A percentile compares a stretch with the other conserved stretches of the same genome.
phyloP scores from a whole-genome alignment of 352 stramenopile species.

The Phytophthora constricta region DNA sequence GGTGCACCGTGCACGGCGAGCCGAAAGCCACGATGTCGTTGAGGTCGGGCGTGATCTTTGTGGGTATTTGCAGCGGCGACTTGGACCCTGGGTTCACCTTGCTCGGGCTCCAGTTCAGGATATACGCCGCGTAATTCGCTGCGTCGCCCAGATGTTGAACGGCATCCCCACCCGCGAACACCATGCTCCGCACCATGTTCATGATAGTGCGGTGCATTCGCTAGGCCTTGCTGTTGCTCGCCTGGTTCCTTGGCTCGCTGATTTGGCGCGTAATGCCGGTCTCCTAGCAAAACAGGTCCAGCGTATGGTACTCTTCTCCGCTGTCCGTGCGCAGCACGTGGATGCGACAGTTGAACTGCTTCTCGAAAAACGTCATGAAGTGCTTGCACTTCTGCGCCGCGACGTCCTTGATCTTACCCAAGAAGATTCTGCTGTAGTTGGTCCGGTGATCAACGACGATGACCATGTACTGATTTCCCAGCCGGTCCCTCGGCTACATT shows the following conservation, averaged over 20 bases:
- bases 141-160: slow-evolving; percentile 37
- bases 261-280: slow-evolving; percentile 25
- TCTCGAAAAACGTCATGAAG: slow-evolving; percentile 15
- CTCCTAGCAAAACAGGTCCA: slow-evolving; percentile 30
- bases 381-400: slow-evolving; percentile 12
- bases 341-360: slow-evolving; percentile 9
- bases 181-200: slow-evolving; percentile 40
- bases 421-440: slow-evolving; percentile 24
- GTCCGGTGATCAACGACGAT: slow-evolving; percentile 20
- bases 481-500: slow-evolving; percentile 1
- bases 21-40: slow-evolving; percentile 22
- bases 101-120: slow-evolving; percentile 34
- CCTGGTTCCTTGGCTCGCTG: slow-evolving; percentile 21
- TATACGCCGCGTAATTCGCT: slow-evolving; percentile 28
- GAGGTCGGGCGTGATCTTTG: not conserved
- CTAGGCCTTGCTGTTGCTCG: slow-evolving; percentile 35
- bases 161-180: slow-evolving; percentile 31
- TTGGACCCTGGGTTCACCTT: slow-evolving; percentile 15
- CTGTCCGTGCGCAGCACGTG: slow-evolving; percentile 14
- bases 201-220: slow-evolving; percentile 41
- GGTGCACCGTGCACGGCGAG: slow-evolving; percentile 12
- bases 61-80: slow-evolving; percentile 22
- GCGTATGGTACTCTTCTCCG: slow-evolving; percentile 26
- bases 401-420: slow-evolving; percentile 13
- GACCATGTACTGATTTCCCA: slow-evolving; percentile 18